phyloP scores from a whole-genome alignment of 441 rosid species.

The Syzygium malaccense region DNA sequence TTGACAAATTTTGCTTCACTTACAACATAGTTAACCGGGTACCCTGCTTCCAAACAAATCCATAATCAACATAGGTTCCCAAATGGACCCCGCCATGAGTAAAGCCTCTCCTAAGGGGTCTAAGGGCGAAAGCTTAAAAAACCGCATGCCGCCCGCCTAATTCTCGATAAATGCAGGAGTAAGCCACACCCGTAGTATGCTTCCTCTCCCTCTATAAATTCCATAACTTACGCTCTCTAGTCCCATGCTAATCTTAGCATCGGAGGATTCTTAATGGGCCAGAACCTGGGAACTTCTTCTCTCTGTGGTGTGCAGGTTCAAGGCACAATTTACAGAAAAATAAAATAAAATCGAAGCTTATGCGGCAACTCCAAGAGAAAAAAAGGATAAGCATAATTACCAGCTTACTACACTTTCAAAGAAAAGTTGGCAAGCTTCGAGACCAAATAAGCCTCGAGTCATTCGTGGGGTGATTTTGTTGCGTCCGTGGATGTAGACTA shows the following conservation, averaged over 20 bases:
- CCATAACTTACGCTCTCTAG: background rate
- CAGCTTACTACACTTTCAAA: background rate
- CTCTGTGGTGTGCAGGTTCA: background rate
- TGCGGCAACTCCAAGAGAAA: background rate
- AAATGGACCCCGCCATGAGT: background rate
- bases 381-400: background rate
- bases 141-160: too few relatives aligned
- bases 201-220: background rate
- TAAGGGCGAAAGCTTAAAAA: too few relatives aligned
- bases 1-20: too few relatives aligned
- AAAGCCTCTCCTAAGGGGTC: too few relatives aligned
- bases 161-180: background rate
- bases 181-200: background rate
- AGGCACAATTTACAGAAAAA: background rate
- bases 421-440: too few relatives aligned
- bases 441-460: too few relatives aligned
- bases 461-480: too few relatives aligned
- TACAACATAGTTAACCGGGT: too few relatives aligned
- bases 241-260: background rate
- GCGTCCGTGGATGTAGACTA: too few relatives aligned
- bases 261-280: background rate
- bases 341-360: too few relatives aligned
- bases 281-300: background rate
- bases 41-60: too few relatives aligned
- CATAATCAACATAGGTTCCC: background rate